A percentile compares a stretch with the other conserved stretches of the same genome.
Evolutionary conservation across 805 yeast species (phyloP).

Genomic region (Debaryomyces hansenii): DNA sequence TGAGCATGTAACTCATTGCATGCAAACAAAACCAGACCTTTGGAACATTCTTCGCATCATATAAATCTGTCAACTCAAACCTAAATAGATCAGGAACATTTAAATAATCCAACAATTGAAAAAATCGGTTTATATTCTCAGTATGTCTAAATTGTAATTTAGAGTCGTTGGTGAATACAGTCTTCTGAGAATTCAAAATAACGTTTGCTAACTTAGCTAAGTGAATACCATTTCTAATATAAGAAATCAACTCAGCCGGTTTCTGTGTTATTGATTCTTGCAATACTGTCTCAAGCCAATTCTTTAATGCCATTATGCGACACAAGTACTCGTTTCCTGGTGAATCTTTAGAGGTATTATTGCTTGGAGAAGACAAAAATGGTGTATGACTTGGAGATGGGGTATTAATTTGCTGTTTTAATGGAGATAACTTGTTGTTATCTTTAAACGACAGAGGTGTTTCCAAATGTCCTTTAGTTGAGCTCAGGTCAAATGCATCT

Average conservation of each 20-base stretch:
- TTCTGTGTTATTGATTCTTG: slow-evolving; percentile 55
- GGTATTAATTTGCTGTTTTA: slow-evolving; percentile 9
- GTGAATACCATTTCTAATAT: slow-evolving; percentile 79
- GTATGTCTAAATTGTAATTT: slow-evolving; percentile 83
- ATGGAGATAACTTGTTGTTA: slow-evolving; percentile 9
- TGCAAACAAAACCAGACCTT: slow-evolving; percentile 92
- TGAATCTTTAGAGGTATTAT: slow-evolving; percentile 27
- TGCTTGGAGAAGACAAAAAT: slow-evolving; percentile 28
- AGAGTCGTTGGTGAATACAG: slow-evolving; percentile 53
- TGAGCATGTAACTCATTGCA: slow-evolving; percentile 76
- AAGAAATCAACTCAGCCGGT: slow-evolving; percentile 59
- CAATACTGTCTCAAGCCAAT: slow-evolving; percentile 71
- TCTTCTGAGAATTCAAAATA: slow-evolving; percentile 65
- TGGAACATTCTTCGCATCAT: slow-evolving; percentile 89
- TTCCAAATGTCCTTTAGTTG: background rate
- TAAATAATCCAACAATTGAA: slow-evolving; percentile 64
- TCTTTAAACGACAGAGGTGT: background rate
- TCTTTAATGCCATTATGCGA: slow-evolving; percentile 76
- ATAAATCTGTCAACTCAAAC: slow-evolving; percentile 89
- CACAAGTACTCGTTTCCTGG: slow-evolving; percentile 73
- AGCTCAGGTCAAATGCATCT: background rate
- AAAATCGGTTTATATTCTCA: slow-evolving; percentile 86
- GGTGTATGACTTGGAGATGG: slow-evolving; percentile 15
- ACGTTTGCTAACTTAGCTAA: slow-evolving; percentile 75
- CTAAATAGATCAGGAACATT: slow-evolving; percentile 84